Evolutionary conservation across 2,329 filamentous ascomycete genomes (phyloP), one percentile per base, ranked within the genome.

Genomic region (Ascochyta clinopodiicola): DNA sequence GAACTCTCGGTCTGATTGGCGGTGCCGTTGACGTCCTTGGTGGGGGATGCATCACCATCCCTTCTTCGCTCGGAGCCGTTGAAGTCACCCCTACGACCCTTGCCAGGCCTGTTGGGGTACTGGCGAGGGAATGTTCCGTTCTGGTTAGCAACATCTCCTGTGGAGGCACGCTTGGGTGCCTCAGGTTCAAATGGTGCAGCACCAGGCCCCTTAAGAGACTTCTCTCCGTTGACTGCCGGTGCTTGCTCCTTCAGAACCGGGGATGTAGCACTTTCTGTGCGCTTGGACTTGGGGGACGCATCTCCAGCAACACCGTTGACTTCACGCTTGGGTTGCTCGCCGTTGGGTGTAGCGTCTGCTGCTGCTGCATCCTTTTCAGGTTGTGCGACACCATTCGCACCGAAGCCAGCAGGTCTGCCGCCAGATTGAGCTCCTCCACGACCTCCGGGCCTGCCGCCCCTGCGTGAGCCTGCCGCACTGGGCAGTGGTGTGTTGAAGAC

Each of bases 401-500:
- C 68, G 32, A 78, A 78, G 49, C 75, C 69, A 40, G 75, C 73
- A 64, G 79, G 73, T 57, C 82, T 77, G 56, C 79, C 75, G 59
- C 84, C 82, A 64, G 82, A 82, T 70, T 86, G 83, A 51, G 81
- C 77, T 48, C 81, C 77, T 66, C 84, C 79, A 57, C 85, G 82
- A 48, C 84, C 83, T 65, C 83, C 79, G 52, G 83, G 79, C 45
- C 80, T 77, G 9, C 73, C 74, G 37, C 74, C 74, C 63, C 74
- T 66, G 22, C 74, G 67, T 4, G 68, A 58, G 59, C 78, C 72
- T 24, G 71, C 67, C 37, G 75, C 72, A 29, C 65, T 75, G n/a
- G 88, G 86, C 36, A 96, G 75, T 25, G 90, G 91, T 0, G 95
- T 97, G 73, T 91, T 89, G 76, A 96, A 98, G 54, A 88, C 88